Evolutionary conservation across 768 basidiomycete genomes (phyloP).

Genomic region (Chalciporus piperatus): DNA sequence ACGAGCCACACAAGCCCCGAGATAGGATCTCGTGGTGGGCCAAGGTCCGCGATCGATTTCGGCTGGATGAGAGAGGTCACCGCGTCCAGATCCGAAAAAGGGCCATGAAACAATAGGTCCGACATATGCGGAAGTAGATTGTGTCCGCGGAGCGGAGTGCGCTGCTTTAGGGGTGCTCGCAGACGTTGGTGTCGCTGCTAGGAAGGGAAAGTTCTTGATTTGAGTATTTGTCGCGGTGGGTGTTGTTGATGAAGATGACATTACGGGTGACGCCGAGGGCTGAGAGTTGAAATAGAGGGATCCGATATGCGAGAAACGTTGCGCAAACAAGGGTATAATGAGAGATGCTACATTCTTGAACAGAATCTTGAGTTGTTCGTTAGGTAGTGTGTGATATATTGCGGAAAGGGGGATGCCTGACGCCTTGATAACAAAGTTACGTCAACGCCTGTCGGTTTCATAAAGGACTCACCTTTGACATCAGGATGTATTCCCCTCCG

Average conservation of each 20-base stretch:
- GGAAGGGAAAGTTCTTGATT: slow-evolving; percentile 19
- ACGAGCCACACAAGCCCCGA: slow-evolving; percentile 64
- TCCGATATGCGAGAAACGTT: slow-evolving; percentile 73
- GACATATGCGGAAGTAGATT: slow-evolving; percentile 43
- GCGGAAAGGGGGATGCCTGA: slow-evolving; percentile 66
- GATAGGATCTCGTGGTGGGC: slow-evolving; percentile 56
- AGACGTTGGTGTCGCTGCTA: slow-evolving; percentile 9
- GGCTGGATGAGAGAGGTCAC: slow-evolving; percentile 61
- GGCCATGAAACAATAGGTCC: slow-evolving; percentile 89
- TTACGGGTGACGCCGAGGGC: slow-evolving; percentile 17
- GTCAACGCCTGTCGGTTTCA: slow-evolving; percentile 5
- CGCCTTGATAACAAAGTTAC: slow-evolving; percentile 44
- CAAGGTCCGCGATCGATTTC: slow-evolving; percentile 84
- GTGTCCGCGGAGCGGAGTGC: slow-evolving; percentile 7
- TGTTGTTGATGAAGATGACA: slow-evolving; percentile 24
- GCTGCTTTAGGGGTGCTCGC: slow-evolving; percentile 1
- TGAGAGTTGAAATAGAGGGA: slow-evolving; percentile 55
- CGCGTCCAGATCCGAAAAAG: slow-evolving; percentile 83
- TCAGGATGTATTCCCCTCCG: slow-evolving; percentile 82
- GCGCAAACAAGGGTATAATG: slow-evolving; percentile 70
- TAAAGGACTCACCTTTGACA: slow-evolving; percentile 66
- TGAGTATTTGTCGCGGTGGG: slow-evolving; percentile 24
- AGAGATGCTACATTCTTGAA: slow-evolving; percentile 67
- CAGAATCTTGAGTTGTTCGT: slow-evolving; percentile 60
- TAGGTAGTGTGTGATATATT: slow-evolving; percentile 69